phyloP scores from a whole-genome alignment of 768 basidiomycete species.

The Cantharellus cinnabarinus region DNA sequence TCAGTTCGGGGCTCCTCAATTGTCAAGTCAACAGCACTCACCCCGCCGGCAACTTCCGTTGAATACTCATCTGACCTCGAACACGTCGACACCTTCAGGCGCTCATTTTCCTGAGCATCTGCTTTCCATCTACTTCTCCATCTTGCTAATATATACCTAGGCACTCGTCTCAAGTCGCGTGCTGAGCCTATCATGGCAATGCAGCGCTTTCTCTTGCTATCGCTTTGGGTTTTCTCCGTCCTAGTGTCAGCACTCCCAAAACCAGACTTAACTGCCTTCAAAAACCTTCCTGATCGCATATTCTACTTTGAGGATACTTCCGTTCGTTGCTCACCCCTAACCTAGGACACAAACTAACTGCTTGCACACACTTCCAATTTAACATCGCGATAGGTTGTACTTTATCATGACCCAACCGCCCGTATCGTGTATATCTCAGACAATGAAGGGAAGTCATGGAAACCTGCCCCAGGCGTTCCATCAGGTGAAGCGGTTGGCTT shows the following conservation, averaged over 20 bases:
- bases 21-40: no score
- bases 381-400: conserved; percentile 27
- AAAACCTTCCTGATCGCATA: conserved; percentile 51
- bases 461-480: conserved; percentile 29
- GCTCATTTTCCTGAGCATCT: no score
- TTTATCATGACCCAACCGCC: conserved; percentile 58
- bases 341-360: neutral
- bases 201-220: no score
- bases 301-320: conserved; percentile 89
- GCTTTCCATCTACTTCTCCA: no score
- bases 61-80: no score
- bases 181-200: no score
- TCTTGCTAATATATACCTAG: no score
- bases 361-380: neutral
- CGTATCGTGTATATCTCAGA: conserved; percentile 57
- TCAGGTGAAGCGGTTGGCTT: conserved; percentile 45
- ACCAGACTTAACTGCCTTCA: conserved; percentile 20
- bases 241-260: neutral
- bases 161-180: no score
- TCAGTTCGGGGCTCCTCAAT: no score
- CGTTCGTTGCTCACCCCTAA: conserved; percentile 25
- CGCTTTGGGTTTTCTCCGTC: no score
- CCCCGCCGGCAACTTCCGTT: no score
- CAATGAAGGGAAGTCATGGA: conserved; percentile 72
- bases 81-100: no score